Percentiles rank a stretch among this genome's conserved stretches.
phyloP scores from a whole-genome alignment of 2,329 filamentous ascomycete genomes.

The Penicillium digitatum region DNA sequence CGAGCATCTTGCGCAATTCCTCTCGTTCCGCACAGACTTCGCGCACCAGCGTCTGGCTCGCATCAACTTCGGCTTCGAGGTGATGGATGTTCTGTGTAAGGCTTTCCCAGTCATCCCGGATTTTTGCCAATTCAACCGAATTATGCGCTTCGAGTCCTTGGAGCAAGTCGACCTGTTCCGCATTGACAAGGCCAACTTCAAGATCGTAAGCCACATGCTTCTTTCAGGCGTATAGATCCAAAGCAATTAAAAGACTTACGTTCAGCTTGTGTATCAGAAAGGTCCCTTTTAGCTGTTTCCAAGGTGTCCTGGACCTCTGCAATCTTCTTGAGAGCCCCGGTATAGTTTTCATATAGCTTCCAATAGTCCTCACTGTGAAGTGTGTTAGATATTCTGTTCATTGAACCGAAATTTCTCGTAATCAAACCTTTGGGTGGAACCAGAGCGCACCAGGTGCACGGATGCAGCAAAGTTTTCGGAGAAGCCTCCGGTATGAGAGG shows the following conservation, averaged over 20 bases:
- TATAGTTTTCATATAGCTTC: slow-evolving; percentile 42
- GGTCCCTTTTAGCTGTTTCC: slow-evolving; percentile 34
- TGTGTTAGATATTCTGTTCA: slow-evolving; percentile 13
- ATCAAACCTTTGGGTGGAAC: slow-evolving; percentile 37
- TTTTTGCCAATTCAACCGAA: slow-evolving; percentile 32
- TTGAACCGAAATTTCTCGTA: neutral
- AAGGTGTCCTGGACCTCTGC: slow-evolving; percentile 38
- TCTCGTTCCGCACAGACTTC: slow-evolving; percentile 40
- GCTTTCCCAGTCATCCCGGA: slow-evolving; percentile 35
- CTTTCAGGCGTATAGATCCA: neutral
- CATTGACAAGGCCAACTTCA: slow-evolving; percentile 34
- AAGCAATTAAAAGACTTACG: slow-evolving; percentile 25
- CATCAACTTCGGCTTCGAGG: slow-evolving; percentile 40
- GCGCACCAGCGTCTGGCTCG: slow-evolving; percentile 36
- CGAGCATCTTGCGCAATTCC: slow-evolving; percentile 38
- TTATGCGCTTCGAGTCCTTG: slow-evolving; percentile 37
- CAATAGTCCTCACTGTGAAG: slow-evolving; percentile 38
- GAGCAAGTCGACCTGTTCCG: slow-evolving; percentile 40
- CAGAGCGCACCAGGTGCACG: slow-evolving; percentile 32
- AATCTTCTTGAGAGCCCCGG: slow-evolving; percentile 35
- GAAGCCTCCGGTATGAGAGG: slow-evolving; percentile 29
- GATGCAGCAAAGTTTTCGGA: slow-evolving; percentile 34
- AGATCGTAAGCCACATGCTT: slow-evolving; percentile 19
- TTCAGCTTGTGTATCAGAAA: slow-evolving; percentile 37
- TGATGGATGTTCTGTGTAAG: slow-evolving; percentile 35